phyloP scores from a whole-genome alignment of 202 grass and related monocot genomes.

The Elaeis oleifera region DNA sequence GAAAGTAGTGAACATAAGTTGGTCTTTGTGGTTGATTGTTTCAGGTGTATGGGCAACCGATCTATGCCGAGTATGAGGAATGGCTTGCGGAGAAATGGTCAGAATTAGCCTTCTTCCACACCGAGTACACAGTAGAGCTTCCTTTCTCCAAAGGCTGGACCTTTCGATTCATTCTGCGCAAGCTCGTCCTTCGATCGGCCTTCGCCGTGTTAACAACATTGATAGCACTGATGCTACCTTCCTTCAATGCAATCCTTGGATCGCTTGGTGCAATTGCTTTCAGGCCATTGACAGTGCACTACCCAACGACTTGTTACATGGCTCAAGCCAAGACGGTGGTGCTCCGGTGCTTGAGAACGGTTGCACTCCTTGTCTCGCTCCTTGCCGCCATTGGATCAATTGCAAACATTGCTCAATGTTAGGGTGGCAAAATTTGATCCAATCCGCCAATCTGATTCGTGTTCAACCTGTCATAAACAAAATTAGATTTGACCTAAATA shows the following conservation, averaged over 20 bases:
- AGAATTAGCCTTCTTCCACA: too few relatives aligned
- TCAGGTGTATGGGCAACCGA: constrained; percentile 80
- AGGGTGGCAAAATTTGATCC: too few relatives aligned
- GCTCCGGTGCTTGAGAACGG: constrained; percentile 59
- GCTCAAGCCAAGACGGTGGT: constrained; percentile 61
- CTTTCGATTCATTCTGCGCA: constrained; percentile 65
- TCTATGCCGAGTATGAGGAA: too few relatives aligned
- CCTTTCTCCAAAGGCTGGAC: constrained; percentile 28
- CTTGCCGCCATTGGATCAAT: constrained; percentile 67
- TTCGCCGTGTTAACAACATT: constrained; percentile 59
- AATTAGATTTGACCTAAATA: too few relatives aligned
- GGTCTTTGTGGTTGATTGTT: neutral
- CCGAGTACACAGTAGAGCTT: constrained; percentile 48
- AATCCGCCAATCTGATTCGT: too few relatives aligned
- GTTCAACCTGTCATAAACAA: too few relatives aligned
- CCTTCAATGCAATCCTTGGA: constrained; percentile 90
- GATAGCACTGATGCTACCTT: constrained; percentile 80
- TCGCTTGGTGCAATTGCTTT: constrained; percentile 70
- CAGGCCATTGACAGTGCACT: constrained; percentile 81
- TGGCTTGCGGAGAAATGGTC: too few relatives aligned
- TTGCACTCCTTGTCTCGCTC: constrained; percentile 59
- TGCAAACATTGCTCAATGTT: constrained; percentile 69
- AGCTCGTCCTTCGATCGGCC: constrained; percentile 66
- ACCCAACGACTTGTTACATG: constrained; percentile 80
- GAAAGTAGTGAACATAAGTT: neutral